Conservation (phyloP, 179 eudicot genomes). For the Actinidia polygama region DNA sequence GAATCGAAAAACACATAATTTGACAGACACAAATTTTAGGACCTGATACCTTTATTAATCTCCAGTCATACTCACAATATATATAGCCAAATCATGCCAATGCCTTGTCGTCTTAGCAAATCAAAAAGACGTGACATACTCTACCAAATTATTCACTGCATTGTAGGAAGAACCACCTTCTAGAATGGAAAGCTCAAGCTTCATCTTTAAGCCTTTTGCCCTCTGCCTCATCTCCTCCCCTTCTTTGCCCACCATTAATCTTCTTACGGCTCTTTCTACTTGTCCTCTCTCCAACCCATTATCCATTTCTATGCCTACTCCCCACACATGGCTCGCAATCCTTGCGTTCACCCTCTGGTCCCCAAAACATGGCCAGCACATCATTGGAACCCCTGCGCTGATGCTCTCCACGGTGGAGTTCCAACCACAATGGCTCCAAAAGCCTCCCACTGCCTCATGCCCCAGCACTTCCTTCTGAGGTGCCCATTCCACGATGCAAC, state of each 20-base stretch:
- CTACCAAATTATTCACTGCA: slow-evolving; percentile 24
- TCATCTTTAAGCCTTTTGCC: slow-evolving; percentile 22
- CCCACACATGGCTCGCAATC: slow-evolving; percentile 27
- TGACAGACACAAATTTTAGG: too few species aligned
- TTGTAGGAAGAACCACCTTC: slow-evolving; percentile 37
- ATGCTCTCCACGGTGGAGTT: slow-evolving; percentile 37
- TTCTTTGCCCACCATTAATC: slow-evolving; percentile 31
- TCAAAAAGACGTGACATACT: slow-evolving; percentile 20
- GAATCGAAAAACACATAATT: too few species aligned
- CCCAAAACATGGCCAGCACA: slow-evolving; percentile 28
- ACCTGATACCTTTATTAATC: too few species aligned
- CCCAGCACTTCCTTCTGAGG: slow-evolving; percentile 38
- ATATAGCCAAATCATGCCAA: too few species aligned
- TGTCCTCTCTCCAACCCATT: slow-evolving; percentile 10
- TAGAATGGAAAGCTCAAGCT: slow-evolving; percentile 1
- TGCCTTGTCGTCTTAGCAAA: too few species aligned
- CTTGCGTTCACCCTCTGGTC: slow-evolving; percentile 34
- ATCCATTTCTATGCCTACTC: slow-evolving; percentile 28
- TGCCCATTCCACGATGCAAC: slow-evolving; percentile 37
- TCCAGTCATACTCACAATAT: too few species aligned
- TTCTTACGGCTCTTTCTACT: slow-evolving; percentile 21
- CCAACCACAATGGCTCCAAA: slow-evolving; percentile 40
- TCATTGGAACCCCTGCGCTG: slow-evolving; percentile 31
- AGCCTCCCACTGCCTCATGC: slow-evolving; percentile 33
- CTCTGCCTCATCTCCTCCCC: slow-evolving; percentile 35